Evolutionary conservation across 768 basidiomycete genomes (phyloP), one percentile per base, ranked within the genome.

Genomic region (Collybiopsis confluens): DNA sequence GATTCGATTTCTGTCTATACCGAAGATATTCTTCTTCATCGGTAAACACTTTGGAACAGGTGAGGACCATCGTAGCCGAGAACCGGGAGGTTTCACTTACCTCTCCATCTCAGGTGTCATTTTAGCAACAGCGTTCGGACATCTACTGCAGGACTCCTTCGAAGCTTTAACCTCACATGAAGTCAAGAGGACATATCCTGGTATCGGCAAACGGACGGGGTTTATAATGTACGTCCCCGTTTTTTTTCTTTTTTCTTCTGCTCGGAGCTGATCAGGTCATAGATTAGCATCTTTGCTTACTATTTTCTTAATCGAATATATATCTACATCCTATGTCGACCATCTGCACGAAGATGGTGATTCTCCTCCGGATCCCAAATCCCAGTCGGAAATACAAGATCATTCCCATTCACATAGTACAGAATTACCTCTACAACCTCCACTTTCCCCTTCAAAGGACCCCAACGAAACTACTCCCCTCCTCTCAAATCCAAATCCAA

Each of bases 31-130:
- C 16, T 92, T 92, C 64, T 92, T 92, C 67, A 73, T 90, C n/a
- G 89, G 87, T 36, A 92, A 91, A 61, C 90, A 92, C 64, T 91
- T 92, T 60, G 90, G 90, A 33, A 92, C 90, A 13, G 82, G 84
- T 81, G 38, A 21, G 64, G 44, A 3, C n/a, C 54, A 23, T 21
- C 35, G 13, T 16, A 7, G 18, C 37, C 26, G 18, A n/a, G n/a
- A n/a, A n/a, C n/a, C 15, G 33, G 16, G 11, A 4, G 21, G 15
- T 15, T n/a, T 4, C 23, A 20, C 1, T 24, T 20, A 41, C 42
- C 28, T 33, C 15, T 3, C 26, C 13, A 5, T 53, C 13, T 38
- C 43, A n/a, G 54, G 80, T 10, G 88, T 90, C 13, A 92, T 92
- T 30, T 66, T 92, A 3, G 83, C 90, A 3, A 92, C 90, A 0